Conservation (phyloP, 75 land plant genomes). For the Azolla pinnata region DNA sequence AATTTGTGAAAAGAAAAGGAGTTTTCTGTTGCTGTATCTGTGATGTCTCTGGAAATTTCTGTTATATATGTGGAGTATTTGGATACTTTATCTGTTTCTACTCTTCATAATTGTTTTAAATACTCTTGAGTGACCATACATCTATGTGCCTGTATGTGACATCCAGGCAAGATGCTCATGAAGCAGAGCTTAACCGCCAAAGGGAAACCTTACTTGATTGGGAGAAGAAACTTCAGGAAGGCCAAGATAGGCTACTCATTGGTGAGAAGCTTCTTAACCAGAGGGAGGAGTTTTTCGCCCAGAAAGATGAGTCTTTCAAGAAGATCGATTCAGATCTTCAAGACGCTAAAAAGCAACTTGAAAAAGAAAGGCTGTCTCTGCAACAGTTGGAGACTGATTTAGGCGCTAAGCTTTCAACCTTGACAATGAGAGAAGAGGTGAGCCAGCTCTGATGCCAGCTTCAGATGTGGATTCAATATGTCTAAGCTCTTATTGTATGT, state of each 20-base stretch:
- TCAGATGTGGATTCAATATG: too few species aligned
- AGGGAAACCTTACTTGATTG: constrained; percentile 58
- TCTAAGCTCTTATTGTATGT: neutral
- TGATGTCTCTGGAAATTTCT: too few species aligned
- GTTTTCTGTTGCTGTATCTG: too few species aligned
- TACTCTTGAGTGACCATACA: too few species aligned
- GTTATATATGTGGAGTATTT: too few species aligned
- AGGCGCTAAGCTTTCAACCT: constrained; percentile 25
- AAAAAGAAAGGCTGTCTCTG: constrained; percentile 25
- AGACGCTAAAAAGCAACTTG: constrained; percentile 44
- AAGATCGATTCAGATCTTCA: constrained; percentile 53
- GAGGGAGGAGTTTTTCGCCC: constrained; percentile 59
- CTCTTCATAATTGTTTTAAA: too few species aligned
- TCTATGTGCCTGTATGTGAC: too few species aligned
- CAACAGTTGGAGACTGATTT: constrained; percentile 57
- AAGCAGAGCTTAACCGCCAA: constrained; percentile 27
- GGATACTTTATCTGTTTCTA: too few species aligned
- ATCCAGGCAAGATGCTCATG: constrained; percentile 44
- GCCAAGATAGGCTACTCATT: constrained; percentile 59
- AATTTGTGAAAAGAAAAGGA: too few species aligned
- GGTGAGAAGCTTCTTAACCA: constrained; percentile 64
- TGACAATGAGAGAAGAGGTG: constrained; percentile 65
- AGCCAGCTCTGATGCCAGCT: neutral
- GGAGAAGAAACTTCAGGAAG: constrained; percentile 69
- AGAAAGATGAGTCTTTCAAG: constrained; percentile 45